These are phyloP conservation scores for Lentithecium fluviatile DNA, from an alignment of 495 filamentous ascomycete species.

Conservation along the genomic window DNA sequence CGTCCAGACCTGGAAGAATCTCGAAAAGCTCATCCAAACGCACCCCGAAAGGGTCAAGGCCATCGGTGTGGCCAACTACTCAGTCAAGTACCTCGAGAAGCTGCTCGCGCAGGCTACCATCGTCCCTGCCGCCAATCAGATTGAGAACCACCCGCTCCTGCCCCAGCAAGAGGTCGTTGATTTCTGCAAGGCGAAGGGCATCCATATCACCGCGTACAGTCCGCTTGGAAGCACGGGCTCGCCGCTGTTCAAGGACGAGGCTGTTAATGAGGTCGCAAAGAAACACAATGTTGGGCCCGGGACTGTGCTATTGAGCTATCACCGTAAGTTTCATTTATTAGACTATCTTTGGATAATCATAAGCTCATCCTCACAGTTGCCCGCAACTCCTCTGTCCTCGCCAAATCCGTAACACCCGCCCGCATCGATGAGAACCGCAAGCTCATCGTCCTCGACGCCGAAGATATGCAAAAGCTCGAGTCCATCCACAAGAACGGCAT, in stretches of 20 bases:
- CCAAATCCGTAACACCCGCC: constrained; percentile 74
- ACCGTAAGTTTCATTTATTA: constrained; percentile 52
- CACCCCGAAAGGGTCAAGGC: constrained; percentile 64
- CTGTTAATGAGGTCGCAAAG: constrained; percentile 67
- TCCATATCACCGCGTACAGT: constrained; percentile 73
- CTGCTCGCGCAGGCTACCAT: constrained; percentile 65
- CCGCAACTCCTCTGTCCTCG: constrained; percentile 69
- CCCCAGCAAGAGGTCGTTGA: constrained; percentile 85
- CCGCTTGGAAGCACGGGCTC: constrained; percentile 76
- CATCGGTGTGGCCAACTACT: constrained; percentile 85
- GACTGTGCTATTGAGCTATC: constrained; percentile 70
- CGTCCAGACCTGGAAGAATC: constrained; percentile 72
- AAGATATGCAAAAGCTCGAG: constrained; percentile 64
- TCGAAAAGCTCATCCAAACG: constrained; percentile 69
- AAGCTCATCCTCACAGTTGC: too few species aligned
- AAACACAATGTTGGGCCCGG: constrained; percentile 63
- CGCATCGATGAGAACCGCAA: constrained; percentile 73
- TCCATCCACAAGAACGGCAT: constrained; percentile 60
- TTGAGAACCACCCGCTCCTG: constrained; percentile 83
- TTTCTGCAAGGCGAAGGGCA: constrained; percentile 68
- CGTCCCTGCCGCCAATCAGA: constrained; percentile 83
- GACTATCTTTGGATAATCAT: not conserved
- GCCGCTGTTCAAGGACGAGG: constrained; percentile 66
- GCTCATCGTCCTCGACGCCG: constrained; percentile 63
- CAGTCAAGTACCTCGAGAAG: constrained; percentile 67